Percentiles rank a stretch among this genome's conserved stretches.
Conservation (phyloP, 768 basidiomycete species). For the Kwoniella sp. region DNA sequence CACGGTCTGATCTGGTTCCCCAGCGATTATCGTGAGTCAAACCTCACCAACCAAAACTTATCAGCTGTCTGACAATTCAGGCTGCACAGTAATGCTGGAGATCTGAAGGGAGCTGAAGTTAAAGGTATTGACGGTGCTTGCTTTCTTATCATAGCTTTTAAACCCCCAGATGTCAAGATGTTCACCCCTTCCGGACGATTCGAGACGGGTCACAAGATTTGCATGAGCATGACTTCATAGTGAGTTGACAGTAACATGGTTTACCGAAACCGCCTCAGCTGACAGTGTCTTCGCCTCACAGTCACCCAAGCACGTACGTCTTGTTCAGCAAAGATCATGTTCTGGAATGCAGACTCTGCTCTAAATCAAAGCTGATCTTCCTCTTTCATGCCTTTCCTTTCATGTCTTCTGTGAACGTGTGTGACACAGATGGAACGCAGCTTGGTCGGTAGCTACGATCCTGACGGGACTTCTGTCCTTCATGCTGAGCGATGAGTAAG, state of each 20-base stretch:
- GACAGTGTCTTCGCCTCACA: slow-evolving; percentile 6
- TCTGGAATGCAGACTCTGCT: too few species aligned
- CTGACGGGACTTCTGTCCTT: slow-evolving; percentile 72
- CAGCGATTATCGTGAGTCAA: slow-evolving; percentile 70
- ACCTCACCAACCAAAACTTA: too few species aligned
- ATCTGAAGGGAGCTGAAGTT: too few species aligned
- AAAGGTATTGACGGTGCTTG: too few species aligned
- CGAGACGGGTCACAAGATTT: slow-evolving; percentile 68
- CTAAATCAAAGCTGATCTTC: not conserved
- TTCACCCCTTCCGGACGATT: slow-evolving; percentile 57
- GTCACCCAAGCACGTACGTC: slow-evolving; percentile 51
- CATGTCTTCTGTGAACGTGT: not conserved
- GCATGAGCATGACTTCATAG: slow-evolving; percentile 79
- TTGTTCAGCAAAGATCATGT: not conserved
- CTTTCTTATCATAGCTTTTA: slow-evolving; percentile 62
- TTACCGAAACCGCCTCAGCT: too few species aligned
- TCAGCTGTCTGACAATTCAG: too few species aligned
- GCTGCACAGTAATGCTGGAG: too few species aligned
- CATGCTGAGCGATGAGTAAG: slow-evolving; percentile 50
- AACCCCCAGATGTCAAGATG: slow-evolving; percentile 95
- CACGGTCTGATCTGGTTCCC: slow-evolving; percentile 91
- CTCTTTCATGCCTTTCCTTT: not conserved
- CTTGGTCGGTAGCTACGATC: slow-evolving; percentile 61
- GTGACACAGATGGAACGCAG: slow-evolving; percentile 51
- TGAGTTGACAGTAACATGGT: slow-evolving; percentile 12